Evolutionary conservation across 2,329 filamentous ascomycete genomes (phyloP).

Genomic region (Aspergillus oerlinghausenensis): DNA sequence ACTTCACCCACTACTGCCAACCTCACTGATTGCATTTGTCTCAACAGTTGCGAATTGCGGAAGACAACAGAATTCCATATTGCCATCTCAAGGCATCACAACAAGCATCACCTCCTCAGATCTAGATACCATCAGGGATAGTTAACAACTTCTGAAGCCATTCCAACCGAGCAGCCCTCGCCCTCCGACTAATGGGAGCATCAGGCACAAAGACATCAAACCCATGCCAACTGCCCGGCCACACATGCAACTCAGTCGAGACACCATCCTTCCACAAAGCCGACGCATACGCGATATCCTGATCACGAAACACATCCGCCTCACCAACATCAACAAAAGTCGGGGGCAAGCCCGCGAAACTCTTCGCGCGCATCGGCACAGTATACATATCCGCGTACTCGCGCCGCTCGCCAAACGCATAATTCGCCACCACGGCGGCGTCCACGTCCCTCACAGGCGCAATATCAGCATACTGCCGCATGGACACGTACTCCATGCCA

Average conservation of each 20-base stretch:
- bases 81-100: no score
- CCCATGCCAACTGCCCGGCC: conserved; percentile 13
- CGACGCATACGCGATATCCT: conserved; percentile 9
- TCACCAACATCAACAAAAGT: conserved; percentile 11
- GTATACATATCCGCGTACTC: conserved; percentile 6
- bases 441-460: background rate
- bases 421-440: background rate
- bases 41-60: no score
- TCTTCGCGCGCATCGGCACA: conserved; percentile 1
- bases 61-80: no score
- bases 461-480: conserved; percentile 9
- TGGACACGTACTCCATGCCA: conserved; percentile 2
- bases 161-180: conserved; percentile 1
- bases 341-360: conserved; percentile 2
- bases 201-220: conserved; percentile 12
- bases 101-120: no score
- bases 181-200: conserved; percentile 4
- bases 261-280: conserved; percentile 6
- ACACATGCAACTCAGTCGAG: conserved; percentile 9
- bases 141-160: conserved; percentile 4
- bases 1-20: no score
- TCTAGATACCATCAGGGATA: no score
- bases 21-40: no score
- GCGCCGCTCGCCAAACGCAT: conserved; percentile 19
- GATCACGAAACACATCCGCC: conserved; percentile 10